These are phyloP conservation scores for Actinidia arguta DNA, from an alignment of 179 eudicot species.

Conservation along the genomic window DNA sequence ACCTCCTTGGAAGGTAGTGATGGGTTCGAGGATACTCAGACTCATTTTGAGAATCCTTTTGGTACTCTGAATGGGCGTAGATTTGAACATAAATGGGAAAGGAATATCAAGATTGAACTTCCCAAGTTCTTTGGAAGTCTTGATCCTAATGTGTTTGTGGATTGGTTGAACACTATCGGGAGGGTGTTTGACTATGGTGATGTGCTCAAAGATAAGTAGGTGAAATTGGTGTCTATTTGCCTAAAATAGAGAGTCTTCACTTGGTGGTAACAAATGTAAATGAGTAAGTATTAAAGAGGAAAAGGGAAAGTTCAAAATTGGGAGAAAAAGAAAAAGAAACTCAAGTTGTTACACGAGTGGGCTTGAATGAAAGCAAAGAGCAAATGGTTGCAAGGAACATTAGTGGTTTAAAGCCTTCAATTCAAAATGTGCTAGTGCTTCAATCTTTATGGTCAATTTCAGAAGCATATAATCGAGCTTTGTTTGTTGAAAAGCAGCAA, in stretches of 20 bases:
- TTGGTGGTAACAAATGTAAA: background rate
- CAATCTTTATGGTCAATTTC: background rate
- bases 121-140: background rate
- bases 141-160: background rate
- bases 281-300: background rate
- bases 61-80: background rate
- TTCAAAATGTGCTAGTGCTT: no score
- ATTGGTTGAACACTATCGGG: background rate
- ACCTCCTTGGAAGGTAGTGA: background rate
- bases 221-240: background rate
- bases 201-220: background rate
- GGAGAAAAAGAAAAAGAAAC: background rate
- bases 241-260: background rate
- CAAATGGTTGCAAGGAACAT: no score
- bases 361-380: no score
- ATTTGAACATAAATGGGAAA: background rate
- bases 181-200: background rate
- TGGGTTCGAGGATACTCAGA: background rate
- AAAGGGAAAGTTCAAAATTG: background rate
- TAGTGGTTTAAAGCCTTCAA: no score
- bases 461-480: background rate
- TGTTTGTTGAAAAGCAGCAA: background rate
- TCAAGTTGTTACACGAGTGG: no score
- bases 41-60: background rate
- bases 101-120: background rate